Evolutionary conservation across 768 basidiomycete genomes (phyloP).

Genomic region (Megacollybia marginata): DNA sequence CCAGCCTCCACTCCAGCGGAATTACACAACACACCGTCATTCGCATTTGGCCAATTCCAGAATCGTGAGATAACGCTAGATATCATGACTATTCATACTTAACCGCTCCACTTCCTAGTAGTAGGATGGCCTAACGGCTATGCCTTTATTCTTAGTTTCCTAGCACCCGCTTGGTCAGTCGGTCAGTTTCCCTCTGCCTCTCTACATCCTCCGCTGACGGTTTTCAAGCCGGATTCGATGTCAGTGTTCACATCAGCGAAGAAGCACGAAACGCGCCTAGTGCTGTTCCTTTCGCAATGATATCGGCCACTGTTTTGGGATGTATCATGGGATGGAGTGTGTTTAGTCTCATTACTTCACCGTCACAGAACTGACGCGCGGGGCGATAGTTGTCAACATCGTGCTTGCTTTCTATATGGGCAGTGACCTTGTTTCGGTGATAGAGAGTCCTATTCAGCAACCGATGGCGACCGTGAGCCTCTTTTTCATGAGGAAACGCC

Average conservation of each 20-base stretch:
- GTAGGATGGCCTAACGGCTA: conserved; percentile 33
- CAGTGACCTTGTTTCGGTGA: conserved; percentile 29
- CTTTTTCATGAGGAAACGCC: background rate
- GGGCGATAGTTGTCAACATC: conserved; percentile 29
- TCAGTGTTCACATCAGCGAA: conserved; percentile 42
- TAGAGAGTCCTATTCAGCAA: conserved; percentile 28
- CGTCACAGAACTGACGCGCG: background rate
- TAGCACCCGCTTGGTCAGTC: conserved; percentile 10
- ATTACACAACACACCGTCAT: conserved; percentile 26
- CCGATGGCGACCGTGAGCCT: conserved; percentile 30
- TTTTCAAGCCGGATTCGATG: conserved; percentile 32
- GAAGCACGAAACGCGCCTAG: conserved; percentile 44
- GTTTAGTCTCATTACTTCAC: conserved; percentile 3
- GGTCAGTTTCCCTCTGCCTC: background rate
- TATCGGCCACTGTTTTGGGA: conserved; percentile 30
- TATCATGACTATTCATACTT: no score
- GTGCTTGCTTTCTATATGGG: conserved; percentile 43
- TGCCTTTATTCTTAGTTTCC: conserved; percentile 29
- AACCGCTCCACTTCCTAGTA: background rate
- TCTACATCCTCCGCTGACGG: conserved; percentile 17
- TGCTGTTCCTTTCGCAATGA: conserved; percentile 48
- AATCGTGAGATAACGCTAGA: conserved; percentile 16
- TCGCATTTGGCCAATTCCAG: conserved; percentile 26
- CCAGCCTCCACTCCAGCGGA: conserved; percentile 28
- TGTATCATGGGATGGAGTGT: conserved; percentile 36